phyloP scores from a whole-genome alignment of 2,329 filamentous ascomycete species.

The Coniochaeta sp. region DNA sequence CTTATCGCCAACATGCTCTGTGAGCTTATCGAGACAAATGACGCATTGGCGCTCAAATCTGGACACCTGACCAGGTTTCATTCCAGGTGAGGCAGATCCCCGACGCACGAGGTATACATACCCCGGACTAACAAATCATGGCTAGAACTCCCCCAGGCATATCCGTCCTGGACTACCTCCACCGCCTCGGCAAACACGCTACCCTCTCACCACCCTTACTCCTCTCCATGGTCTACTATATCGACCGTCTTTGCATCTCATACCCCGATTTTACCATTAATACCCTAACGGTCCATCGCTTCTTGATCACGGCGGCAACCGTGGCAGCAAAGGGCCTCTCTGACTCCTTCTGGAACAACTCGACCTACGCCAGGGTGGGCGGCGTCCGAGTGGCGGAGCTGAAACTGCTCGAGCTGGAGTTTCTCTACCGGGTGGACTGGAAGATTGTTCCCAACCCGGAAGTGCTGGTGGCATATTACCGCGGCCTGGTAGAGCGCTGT shows the following conservation, averaged over 20 bases:
- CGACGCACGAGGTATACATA: slow-evolving; percentile 3
- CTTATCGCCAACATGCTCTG: slow-evolving; percentile 93
- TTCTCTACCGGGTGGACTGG: slow-evolving; percentile 89
- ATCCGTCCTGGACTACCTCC: slow-evolving; percentile 88
- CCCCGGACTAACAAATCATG: slow-evolving; percentile 28
- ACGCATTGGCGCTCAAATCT: slow-evolving; percentile 75
- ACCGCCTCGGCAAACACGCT: slow-evolving; percentile 86
- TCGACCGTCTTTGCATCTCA: slow-evolving; percentile 84
- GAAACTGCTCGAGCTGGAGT: slow-evolving; percentile 86
- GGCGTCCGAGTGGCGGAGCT: slow-evolving; percentile 87
- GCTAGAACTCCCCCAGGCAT: slow-evolving; percentile 60
- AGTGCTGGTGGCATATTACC: slow-evolving; percentile 87
- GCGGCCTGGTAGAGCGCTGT: slow-evolving; percentile 67
- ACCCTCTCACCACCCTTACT: slow-evolving; percentile 88
- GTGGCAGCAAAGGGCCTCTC: slow-evolving; percentile 94
- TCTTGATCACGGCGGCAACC: slow-evolving; percentile 90
- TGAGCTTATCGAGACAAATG: slow-evolving; percentile 90
- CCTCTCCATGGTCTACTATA: slow-evolving; percentile 99
- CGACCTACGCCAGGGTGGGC: slow-evolving; percentile 88
- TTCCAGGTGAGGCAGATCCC: slow-evolving; percentile 59
- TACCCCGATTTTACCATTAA: slow-evolving; percentile 96
- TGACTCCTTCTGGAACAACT: slow-evolving; percentile 97
- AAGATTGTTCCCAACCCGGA: slow-evolving; percentile 94
- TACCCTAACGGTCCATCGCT: slow-evolving; percentile 92
- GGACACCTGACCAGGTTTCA: slow-evolving; percentile 91